Conservation (phyloP, 2,329 filamentous ascomycete genomes). For the Trichoderma semiorbis region DNA sequence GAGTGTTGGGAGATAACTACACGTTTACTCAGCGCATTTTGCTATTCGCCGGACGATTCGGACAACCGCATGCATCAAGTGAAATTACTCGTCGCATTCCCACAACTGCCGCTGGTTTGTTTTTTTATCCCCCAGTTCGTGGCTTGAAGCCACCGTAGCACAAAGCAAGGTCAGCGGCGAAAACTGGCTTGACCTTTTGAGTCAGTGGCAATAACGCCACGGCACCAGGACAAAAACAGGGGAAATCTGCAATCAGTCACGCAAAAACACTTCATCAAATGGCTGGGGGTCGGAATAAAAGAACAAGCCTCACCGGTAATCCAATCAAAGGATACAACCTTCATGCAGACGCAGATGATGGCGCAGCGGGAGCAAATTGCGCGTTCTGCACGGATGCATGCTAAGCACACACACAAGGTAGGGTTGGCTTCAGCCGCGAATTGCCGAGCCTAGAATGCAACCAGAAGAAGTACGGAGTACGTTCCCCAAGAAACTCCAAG, state of each 20-base stretch:
- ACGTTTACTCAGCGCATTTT: neutral
- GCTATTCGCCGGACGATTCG: neutral
- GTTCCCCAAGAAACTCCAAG: neutral
- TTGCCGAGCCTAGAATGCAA: constrained; percentile 2
- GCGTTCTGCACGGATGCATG: constrained; percentile 1
- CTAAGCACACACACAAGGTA: neutral
- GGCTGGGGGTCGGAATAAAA: neutral
- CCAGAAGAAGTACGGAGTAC: neutral
- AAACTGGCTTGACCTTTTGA: neutral
- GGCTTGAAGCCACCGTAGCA: constrained; percentile 1
- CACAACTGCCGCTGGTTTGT: neutral
- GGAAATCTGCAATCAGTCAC: neutral
- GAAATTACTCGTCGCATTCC: neutral
- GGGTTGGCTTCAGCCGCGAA: constrained; percentile 2
- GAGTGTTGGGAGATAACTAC: neutral
- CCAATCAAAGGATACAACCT: neutral
- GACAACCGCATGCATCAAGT: neutral
- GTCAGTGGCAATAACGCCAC: constrained; percentile 6
- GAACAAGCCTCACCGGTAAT: neutral
- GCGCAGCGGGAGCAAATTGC: neutral
- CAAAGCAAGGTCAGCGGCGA: neutral
- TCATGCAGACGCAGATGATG: neutral
- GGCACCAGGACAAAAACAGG: neutral
- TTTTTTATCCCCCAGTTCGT: neutral
- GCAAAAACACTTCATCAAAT: neutral